phyloP scores from a whole-genome alignment of 2,329 filamentous ascomycete genomes.

The Pseudogymnoascus sp. region DNA sequence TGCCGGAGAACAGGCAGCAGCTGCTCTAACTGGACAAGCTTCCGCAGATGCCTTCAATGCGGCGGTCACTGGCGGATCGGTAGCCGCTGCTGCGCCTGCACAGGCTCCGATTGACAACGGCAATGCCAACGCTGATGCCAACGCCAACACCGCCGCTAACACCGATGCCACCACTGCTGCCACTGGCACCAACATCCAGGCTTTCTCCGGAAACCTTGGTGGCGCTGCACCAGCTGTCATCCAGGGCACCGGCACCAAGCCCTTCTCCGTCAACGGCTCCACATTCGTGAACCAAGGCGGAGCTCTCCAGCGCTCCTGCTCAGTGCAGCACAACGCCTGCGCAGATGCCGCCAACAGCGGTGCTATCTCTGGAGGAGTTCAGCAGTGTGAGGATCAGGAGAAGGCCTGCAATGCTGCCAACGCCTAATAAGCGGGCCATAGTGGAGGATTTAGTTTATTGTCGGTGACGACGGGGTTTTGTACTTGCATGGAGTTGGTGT shows the following conservation, averaged over 20 bases:
- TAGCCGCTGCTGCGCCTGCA: slow-evolving; percentile 11
- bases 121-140: not conserved
- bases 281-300: slow-evolving; percentile 48
- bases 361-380: slow-evolving; percentile 31
- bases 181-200: slow-evolving; percentile 30
- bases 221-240: slow-evolving; percentile 40
- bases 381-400: slow-evolving; percentile 48
- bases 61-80: slow-evolving; percentile 13
- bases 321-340: slow-evolving; percentile 54
- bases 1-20: too few relatives aligned
- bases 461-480: not conserved
- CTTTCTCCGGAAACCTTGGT: slow-evolving; percentile 38
- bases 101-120: slow-evolving; percentile 25
- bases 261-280: slow-evolving; percentile 47
- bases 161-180: slow-evolving; percentile 1
- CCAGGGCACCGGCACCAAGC: slow-evolving; percentile 39
- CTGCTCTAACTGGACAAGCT: too few relatives aligned
- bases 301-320: slow-evolving; percentile 52
- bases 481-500: not conserved
- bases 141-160: not conserved
- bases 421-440: not conserved
- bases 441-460: not conserved
- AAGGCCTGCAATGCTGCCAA: slow-evolving; percentile 16
- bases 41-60: too few relatives aligned
- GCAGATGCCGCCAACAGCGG: slow-evolving; percentile 47